Evolutionary conservation across 192 early-diverging fungal genomes (phyloP), one percentile per base, ranked within the genome.

Genomic region (Coemansia sp.): DNA sequence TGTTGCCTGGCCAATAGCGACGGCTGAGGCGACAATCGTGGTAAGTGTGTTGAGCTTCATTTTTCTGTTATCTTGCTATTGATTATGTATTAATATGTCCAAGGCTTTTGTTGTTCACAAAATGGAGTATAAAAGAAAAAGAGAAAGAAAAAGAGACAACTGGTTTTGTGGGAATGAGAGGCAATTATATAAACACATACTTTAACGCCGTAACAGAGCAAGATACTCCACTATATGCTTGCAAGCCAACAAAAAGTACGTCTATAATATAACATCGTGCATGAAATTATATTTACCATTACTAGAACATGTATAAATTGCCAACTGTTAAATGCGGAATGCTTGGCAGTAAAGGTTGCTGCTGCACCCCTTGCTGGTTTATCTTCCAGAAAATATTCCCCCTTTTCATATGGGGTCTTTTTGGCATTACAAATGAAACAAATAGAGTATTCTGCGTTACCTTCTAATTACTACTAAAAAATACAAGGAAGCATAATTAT

Each of bases 41-140:
- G 65, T 69, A 61, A 77, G 41, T 37, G 68, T 46, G 51, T 67
- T 74, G 46, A 49, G 42, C 58, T 74, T 71, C 80, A 83, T 83
- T 64, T 9, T 69, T 19, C 63, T 25, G 6, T 16, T 37, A 3
- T 60, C 22, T 58, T 12, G 14, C 3, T 61, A 13, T 7, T 14
- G n/a, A 55, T 12, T 57, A 37, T 39, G n/a, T 17, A 17, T 19
- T 37, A 8, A 14, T 49, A 22, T 53, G 20, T 67, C 16, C 37
- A 57, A 58, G 37, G n/a, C 19, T 13, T 5, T 25, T n/a, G 2
- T 2, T 25, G 25, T 25, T 25, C 25, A 25, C 25, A 25, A 25
- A 25, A 25, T 19, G 16, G 5, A 44, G 14, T 20, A 22, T 61
- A 17, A n/a, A 32, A 25, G 39, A 46, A 50, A 25, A 39, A 0